Conservation (phyloP, 78 protist species). For the Speleostelium caveatum region DNA sequence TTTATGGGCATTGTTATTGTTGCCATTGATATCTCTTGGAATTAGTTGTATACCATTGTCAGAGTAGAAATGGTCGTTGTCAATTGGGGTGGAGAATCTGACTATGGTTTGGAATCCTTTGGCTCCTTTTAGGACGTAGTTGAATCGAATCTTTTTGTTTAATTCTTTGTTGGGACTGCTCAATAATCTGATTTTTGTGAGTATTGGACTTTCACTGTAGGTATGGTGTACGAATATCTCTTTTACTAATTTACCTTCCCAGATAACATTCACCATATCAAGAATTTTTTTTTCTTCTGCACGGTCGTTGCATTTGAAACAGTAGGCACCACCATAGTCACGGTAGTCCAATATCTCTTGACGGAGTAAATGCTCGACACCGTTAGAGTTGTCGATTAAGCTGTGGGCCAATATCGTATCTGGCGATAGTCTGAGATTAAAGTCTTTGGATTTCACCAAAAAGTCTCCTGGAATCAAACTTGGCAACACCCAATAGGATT, state of each 20-base stretch:
- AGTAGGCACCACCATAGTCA: slow-evolving; percentile 38
- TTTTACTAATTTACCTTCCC: neutral
- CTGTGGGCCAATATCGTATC: neutral
- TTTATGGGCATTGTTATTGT: neutral
- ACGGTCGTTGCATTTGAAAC: neutral
- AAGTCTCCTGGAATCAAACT: neutral
- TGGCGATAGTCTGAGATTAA: neutral
- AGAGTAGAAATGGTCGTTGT: neutral
- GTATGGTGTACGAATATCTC: neutral
- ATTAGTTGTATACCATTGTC: slow-evolving; percentile 30
- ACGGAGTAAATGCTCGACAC: neutral
- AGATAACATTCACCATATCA: neutral
- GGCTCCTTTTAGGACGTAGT: neutral
- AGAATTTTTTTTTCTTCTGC: neutral
- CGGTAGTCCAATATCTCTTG: neutral
- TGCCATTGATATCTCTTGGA: neutral
- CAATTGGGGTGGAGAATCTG: neutral
- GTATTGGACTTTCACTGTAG: neutral
- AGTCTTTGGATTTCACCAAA: neutral
- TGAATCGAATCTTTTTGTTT: slow-evolving; percentile 3
- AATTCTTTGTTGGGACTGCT: neutral
- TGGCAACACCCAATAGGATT: neutral
- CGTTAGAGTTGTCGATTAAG: neutral
- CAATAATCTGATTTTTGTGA: neutral
- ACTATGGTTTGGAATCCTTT: neutral